A percentile compares a stretch with the other conserved stretches of the same genome.
Evolutionary conservation across 441 rosid species (phyloP).

Genomic region (Gossypium davidsonii): DNA sequence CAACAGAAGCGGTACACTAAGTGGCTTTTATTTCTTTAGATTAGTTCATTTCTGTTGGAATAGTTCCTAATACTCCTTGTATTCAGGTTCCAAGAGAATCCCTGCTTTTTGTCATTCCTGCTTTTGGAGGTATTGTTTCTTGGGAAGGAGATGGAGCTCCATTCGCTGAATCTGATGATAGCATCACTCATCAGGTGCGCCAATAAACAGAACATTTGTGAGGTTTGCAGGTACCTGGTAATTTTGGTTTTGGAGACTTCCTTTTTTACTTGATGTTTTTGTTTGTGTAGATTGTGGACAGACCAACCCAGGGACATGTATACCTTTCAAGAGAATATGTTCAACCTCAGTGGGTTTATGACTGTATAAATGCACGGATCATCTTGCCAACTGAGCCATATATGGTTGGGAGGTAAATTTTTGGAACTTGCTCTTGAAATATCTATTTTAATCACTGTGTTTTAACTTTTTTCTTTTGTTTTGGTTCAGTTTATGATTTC

Average conservation of each 20-base stretch:
- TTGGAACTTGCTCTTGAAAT: neutral
- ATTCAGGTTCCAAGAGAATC: constrained; percentile 83
- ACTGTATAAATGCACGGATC: constrained; percentile 70
- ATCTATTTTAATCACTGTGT: neutral
- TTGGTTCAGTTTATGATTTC: neutral
- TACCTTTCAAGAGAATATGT: constrained; percentile 78
- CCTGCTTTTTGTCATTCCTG: constrained; percentile 74
- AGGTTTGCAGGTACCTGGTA: neutral
- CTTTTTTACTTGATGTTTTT: neutral
- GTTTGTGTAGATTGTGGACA: constrained; percentile 67
- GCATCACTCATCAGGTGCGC: constrained; percentile 84
- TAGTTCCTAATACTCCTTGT: neutral
- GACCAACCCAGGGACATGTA: constrained; percentile 75
- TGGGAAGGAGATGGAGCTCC: constrained; percentile 99
- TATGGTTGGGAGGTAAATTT: constrained; percentile 68
- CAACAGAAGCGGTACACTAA: neutral
- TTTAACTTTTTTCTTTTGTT: neutral
- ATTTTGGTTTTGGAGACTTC: neutral
- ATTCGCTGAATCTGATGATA: constrained; percentile 61
- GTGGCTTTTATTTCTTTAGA: neutral
- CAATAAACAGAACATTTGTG: neutral
- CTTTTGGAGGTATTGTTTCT: constrained; percentile 89
- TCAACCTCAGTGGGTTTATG: constrained; percentile 92
- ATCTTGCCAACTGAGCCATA: constrained; percentile 66
- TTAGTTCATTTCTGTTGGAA: neutral